phyloP scores from a whole-genome alignment of 2,329 filamentous ascomycete species.

The Talaromyces sp. region DNA sequence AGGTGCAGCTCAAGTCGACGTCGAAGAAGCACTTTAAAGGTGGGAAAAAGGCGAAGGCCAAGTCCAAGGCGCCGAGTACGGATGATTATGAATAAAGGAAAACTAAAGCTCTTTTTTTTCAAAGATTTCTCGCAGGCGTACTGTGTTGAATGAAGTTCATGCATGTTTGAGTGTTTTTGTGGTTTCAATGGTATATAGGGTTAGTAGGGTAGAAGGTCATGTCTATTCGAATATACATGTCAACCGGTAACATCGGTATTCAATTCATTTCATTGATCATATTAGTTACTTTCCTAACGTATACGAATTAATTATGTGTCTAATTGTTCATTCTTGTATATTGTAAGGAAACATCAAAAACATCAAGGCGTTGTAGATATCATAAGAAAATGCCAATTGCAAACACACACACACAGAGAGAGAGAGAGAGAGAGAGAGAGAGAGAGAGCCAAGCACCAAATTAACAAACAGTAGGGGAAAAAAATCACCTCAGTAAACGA shows the following conservation, averaged over 20 bases:
- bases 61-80: conserved; percentile 18
- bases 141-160: not conserved
- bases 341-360: too few species aligned
- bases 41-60: conserved; percentile 28
- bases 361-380: too few species aligned
- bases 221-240: not conserved
- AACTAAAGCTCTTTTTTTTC: not conserved
- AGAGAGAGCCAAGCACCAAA: not conserved
- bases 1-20: conserved; percentile 50
- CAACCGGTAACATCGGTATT: not conserved
- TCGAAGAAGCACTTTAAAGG: conserved; percentile 75
- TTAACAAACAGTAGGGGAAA: not conserved
- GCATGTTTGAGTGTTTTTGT: not conserved
- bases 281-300: not conserved
- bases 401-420: too few species aligned
- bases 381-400: not conserved
- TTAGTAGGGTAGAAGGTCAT: not conserved
- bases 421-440: too few species aligned
- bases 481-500: conserved; percentile 8
- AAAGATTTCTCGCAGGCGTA: not conserved
- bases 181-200: not conserved
- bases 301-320: not conserved
- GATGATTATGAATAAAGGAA: conserved; percentile 8
- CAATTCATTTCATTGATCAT: not conserved
- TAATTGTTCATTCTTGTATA: not conserved